Base-by-base conservation (phyloP, 495 filamentous ascomycete species). In the Xylaria venustula region DNA sequence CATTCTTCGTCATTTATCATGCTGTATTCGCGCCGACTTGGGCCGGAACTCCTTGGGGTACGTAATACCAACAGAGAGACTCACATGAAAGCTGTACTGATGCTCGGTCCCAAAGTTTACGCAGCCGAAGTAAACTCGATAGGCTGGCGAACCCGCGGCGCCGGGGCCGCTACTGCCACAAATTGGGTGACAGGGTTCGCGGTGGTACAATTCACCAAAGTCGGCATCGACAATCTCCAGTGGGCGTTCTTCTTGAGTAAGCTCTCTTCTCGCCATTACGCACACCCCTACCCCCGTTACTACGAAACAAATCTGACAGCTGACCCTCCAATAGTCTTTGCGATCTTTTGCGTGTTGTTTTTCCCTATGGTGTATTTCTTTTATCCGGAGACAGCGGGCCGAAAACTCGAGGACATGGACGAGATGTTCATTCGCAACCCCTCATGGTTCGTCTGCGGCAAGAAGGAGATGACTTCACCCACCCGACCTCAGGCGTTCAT, bases 111-210 rank as follows among this genome's bases (percentile, higher is more conserved):
- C 36, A 34, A 12, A 55, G 53, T 75, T 3, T 75, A 74, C 36
- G 62, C 62, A 14, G 65, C 73, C 7, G 74, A 77, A 54, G 51
- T 77, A 17, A 75, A 73, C 23, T 75, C 73, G 0, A 58, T 77
- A 0, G 64, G 66, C 17, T 73, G 71, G 74, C 58, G 74, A 12
- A 71, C 71, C 0, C 67, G 69, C n/a, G 74, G 74, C n/a, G 73
- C 73, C 7, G 72, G 70, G 8, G 65, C 71, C 0, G 72, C 68
- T 6, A 77, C 74, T 1, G 72, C 72, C 1, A 77, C 70, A 0
- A 77, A 77, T 36, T 77, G 73, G 74, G 42, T 72, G 2, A 61
- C 54, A n/a, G 71, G 71, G 2, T 75, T 73, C 30, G 70, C 71
- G 11, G 72, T 73, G 3, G 72, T 70, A 1, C 72, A 75, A 60